phyloP scores from a whole-genome alignment of 345 rosid species.

The Laguncularia racemosa region DNA sequence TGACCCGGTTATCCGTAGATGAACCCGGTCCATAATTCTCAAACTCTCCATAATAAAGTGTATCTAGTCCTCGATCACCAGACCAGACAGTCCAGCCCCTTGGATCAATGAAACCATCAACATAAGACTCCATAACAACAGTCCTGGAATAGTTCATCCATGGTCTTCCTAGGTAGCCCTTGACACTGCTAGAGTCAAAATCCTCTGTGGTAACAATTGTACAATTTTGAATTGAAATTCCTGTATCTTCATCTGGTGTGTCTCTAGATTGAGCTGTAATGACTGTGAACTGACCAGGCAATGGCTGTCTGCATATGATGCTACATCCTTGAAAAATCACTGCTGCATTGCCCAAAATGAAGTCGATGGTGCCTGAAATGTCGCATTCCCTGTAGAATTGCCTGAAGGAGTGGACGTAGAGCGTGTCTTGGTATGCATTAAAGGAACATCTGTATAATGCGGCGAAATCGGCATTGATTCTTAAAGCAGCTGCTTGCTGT shows the following conservation, averaged over 20 bases:
- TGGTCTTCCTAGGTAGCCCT: constrained; percentile 78
- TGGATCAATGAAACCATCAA: constrained; percentile 56
- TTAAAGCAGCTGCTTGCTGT: constrained; percentile 76
- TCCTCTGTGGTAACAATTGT: constrained; percentile 54
- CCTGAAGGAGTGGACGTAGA: constrained; percentile 61
- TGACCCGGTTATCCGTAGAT: constrained; percentile 40
- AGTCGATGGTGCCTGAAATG: constrained; percentile 66
- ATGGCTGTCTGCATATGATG: constrained; percentile 56
- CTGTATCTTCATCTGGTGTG: constrained; percentile 52
- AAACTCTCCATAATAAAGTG: constrained; percentile 70
- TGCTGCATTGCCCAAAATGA: constrained; percentile 69
- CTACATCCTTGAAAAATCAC: constrained; percentile 68
- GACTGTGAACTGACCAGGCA: constrained; percentile 58
- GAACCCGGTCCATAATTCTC: constrained; percentile 80
- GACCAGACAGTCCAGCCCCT: constrained; percentile 65
- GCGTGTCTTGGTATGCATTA: constrained; percentile 64
- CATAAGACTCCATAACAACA: constrained; percentile 53
- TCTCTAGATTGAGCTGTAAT: constrained; percentile 75
- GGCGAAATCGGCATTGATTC: constrained; percentile 58
- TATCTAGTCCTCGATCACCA: constrained; percentile 34
- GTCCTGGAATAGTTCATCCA: constrained; percentile 59
- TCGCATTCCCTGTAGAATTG: constrained; percentile 81
- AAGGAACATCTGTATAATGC: constrained; percentile 56
- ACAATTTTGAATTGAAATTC: constrained; percentile 77
- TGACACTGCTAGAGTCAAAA: constrained; percentile 24